Base-by-base conservation (phyloP, 805 yeast genomes). In the Yamadazyma ubonensis region DNA sequence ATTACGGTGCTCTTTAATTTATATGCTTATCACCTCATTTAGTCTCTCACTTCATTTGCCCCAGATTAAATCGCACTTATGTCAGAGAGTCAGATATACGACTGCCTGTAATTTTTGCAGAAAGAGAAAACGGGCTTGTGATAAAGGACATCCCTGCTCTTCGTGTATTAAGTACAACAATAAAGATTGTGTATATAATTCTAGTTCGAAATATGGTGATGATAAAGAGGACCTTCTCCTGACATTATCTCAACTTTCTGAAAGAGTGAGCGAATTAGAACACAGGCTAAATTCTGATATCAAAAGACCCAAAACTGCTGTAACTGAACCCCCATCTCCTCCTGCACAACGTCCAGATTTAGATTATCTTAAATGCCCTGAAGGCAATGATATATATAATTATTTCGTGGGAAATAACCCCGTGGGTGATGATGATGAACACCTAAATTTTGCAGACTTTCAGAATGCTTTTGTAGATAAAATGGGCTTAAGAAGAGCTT, bases 71-170 rank as follows among this genome's bases (percentile, higher is more conserved):
- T n/a, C n/a, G n/a, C n/a, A n/a, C n/a, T 23, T 12, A 23, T 10
- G 26, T 12, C 26, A 55, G 36, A 42, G 68, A 28, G 50, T 52
- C 36, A 53, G 70, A 41, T 40, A 53, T n/a, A 52, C 67, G 18
- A 55, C 61, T 18, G 66, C 61, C 33, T 67, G 73, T 46, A 53
- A 51, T 30, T 63, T 59, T 38, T 67, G 73, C 49, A 59, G 59
- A 43, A 49, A 49, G 33, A 46, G 71, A 25, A 67, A 67, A 43
- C 66, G 65, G 32, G 63, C 57, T 34, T 67, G 73, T 51, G 69
- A 67, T 45, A 50, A 60, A 22, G 59, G 57, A 7, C 47, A 52
- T 32, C 71, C 71, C 2, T 67, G 73, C 38, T 52, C 60, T 16
- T 48, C 66, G 9, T 67, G 73, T 46, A 42, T 56, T 12, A 60